Evolutionary conservation across 192 early-diverging fungal genomes (phyloP).

Genomic region (Rhizophagus clarus): DNA sequence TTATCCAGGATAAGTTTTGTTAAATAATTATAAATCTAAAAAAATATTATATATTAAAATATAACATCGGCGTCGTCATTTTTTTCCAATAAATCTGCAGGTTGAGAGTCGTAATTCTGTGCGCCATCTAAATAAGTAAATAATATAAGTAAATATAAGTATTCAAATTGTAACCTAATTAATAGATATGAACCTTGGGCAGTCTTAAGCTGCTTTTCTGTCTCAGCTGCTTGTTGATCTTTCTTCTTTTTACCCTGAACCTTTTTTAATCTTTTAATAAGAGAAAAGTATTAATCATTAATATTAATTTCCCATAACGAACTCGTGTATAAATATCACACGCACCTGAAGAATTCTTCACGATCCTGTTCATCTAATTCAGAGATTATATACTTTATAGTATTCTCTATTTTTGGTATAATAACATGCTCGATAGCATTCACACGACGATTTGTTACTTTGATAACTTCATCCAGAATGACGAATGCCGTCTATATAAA

Average conservation of each 20-base stretch:
- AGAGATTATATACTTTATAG: constrained; percentile 93
- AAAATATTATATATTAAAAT: constrained; percentile 41
- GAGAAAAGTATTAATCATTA: not conserved
- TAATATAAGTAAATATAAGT: not conserved
- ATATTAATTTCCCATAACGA: not conserved
- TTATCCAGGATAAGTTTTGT: too few species aligned
- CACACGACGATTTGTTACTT: constrained; percentile 97
- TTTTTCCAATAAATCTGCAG: constrained; percentile 45
- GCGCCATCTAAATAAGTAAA: not conserved
- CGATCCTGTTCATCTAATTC: constrained; percentile 99
- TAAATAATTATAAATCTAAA: not conserved
- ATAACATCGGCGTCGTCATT: constrained; percentile 61
- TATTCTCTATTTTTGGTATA: constrained; percentile 98
- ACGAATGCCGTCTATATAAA: constrained; percentile 91
- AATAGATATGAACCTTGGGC: constrained; percentile 35
- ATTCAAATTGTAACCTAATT: constrained; percentile 8
- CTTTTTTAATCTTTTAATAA: constrained; percentile 80
- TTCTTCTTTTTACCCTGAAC: constrained; percentile 99
- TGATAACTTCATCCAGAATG: constrained; percentile 99
- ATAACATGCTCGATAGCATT: constrained; percentile 99
- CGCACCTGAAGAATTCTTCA: constrained; percentile 94
- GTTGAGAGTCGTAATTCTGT: constrained; percentile 25
- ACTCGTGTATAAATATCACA: not conserved
- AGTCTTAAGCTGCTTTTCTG: constrained; percentile 46
- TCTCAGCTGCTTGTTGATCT: constrained; percentile 60